Evolutionary conservation across 148 eudicot species (phyloP), one percentile per base, ranked within the genome.

Genomic region (Rhododendron vialii): DNA sequence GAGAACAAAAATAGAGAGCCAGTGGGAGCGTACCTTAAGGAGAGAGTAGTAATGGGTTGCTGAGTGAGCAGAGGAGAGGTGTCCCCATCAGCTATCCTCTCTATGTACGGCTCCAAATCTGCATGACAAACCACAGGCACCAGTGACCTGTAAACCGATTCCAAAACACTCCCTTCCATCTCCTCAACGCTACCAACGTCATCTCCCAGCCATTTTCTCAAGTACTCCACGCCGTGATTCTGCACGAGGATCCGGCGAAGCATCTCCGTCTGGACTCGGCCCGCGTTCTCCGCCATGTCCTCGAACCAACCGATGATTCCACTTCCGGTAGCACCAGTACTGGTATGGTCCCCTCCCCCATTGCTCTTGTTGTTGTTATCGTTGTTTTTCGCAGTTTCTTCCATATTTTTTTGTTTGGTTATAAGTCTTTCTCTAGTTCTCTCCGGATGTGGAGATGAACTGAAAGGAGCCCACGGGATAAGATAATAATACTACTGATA

Each of bases 31-130:
- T 85, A 94, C 98, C 95, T 95, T 59, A 95, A 87, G 71, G 98
- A 94, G 86, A 95, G 89, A 83, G 90, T 90, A 0, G 94, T 91
- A 50, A 95, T 93, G 53, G 94, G 93, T 20, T 93, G 90, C 83
- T 89, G 91, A 83, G 98, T 95, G 81, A 95, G 91, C 14, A 94
- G 85, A 12, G 93, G 90, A 26, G 90, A 85, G 9, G 88, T 85
- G 17, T 92, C 93, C 2, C 96, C 98, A 86, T 94, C 92, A 30
- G 93, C 94, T 50, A 95, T 92, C 38, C 94, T 91, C 22, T 88
- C 91, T 78, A 95, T 89, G 86, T 91, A 94, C 84, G 96, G 94
- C 89, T 94, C 95, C 65, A 94, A 83, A 92, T 95, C 98, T 85
- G 91, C 92, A 91, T 95, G 98, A 86, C 88, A 85, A 8, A 82